Conservation (phyloP, 257 asterid genomes). For the Fraxinus americana region DNA sequence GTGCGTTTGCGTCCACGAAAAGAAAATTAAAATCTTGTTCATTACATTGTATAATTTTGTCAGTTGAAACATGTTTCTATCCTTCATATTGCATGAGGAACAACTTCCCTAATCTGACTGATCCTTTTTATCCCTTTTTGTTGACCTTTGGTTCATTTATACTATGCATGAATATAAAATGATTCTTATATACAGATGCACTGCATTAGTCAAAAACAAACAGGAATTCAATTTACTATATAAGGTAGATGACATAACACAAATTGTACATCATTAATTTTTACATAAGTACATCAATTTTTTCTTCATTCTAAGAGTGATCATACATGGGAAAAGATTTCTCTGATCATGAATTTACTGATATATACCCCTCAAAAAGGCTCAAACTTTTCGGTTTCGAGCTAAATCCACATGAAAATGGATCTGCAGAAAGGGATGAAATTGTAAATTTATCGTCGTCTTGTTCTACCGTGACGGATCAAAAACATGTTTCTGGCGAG, state of each 20-base stretch:
- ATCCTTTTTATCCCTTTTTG: background rate
- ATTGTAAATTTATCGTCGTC: slow-evolving; percentile 70
- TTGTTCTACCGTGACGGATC: slow-evolving; percentile 59
- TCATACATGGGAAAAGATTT: slow-evolving; percentile 12
- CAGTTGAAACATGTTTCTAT: background rate
- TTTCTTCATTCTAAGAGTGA: slow-evolving; percentile 10
- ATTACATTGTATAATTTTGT: too few relatives aligned
- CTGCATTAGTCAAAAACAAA: slow-evolving; percentile 38
- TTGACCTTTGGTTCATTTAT: too few relatives aligned
- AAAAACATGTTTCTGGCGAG: slow-evolving; percentile 13
- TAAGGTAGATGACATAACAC: too few relatives aligned
- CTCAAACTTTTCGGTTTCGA: slow-evolving; percentile 73
- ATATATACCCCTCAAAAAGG: slow-evolving; percentile 46
- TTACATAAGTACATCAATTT: slow-evolving; percentile 1
- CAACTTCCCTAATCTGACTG: background rate
- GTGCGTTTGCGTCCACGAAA: background rate
- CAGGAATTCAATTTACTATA: slow-evolving; percentile 22
- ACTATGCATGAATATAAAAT: too few relatives aligned
- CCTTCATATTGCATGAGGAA: slow-evolving; percentile 47
- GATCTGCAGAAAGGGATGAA: slow-evolving; percentile 46
- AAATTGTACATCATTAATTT: slow-evolving; percentile 33
- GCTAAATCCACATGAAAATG: slow-evolving; percentile 34
- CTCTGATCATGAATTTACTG: slow-evolving; percentile 23
- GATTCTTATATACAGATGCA: background rate
- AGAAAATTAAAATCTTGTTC: too few relatives aligned